Percentiles rank a stretch among this genome's conserved stretches.
These are phyloP conservation scores for Dichomitus squalens DNA, from an alignment of 1,284 basidiomycete genomes.

Conservation along the genomic window DNA sequence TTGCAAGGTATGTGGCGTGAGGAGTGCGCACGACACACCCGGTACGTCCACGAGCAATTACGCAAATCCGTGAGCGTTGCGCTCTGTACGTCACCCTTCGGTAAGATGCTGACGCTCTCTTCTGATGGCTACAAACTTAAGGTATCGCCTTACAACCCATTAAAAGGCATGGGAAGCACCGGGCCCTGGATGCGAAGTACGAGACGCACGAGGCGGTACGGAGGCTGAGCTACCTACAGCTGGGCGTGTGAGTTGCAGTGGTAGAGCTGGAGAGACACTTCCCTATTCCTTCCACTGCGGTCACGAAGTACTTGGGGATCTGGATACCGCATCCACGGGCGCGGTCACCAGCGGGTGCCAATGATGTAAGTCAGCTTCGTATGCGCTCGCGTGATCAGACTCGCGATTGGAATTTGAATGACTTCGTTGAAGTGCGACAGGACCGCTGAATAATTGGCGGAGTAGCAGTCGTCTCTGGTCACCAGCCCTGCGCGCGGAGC, in stretches of 20 bases:
- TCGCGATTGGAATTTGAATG: slow-evolving; percentile 12
- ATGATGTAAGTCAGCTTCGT: slow-evolving; percentile 6
- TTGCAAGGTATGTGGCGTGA: not conserved
- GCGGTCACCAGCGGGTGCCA: not conserved
- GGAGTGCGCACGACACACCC: not conserved
- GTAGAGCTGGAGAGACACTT: not conserved
- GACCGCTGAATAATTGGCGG: not conserved
- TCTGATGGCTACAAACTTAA: slow-evolving; percentile 2
- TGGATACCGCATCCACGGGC: slow-evolving; percentile 3
- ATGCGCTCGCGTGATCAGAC: slow-evolving; percentile 12
- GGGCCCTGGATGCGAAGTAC: not conserved
- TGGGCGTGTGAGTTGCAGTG: slow-evolving; percentile 4
- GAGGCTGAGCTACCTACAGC: slow-evolving; percentile 4
- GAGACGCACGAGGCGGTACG: not conserved
- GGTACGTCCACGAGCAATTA: not conserved
- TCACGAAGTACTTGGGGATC: not conserved
- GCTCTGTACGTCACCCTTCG: slow-evolving; percentile 10
- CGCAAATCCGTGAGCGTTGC: slow-evolving; percentile 6
- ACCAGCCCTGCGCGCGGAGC: not conserved
- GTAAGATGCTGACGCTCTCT: not conserved
- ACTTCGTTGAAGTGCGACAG: not conserved
- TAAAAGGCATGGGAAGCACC: not conserved
- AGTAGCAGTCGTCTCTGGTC: not conserved
- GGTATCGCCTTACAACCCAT: slow-evolving; percentile 1
- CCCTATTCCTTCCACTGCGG: not conserved